phyloP scores from a whole-genome alignment of 352 stramenopile genomes.

The Globisporangium takayamanum region DNA sequence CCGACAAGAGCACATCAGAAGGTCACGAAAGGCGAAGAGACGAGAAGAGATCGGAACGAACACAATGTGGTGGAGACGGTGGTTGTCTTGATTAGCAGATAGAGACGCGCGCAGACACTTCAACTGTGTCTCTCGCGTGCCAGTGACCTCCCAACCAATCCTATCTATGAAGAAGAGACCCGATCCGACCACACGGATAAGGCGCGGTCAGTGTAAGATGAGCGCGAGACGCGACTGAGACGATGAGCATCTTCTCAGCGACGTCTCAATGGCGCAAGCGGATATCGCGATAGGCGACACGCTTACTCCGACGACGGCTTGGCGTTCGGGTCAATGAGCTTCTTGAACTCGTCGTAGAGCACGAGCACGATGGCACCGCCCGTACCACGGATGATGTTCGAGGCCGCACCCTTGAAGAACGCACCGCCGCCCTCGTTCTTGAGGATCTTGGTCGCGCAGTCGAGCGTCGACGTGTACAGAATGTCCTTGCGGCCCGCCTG shows the following conservation, averaged over 20 bases:
- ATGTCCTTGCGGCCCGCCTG: constrained; percentile 96
- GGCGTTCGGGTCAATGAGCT: constrained; percentile 53
- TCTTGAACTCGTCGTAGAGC: constrained; percentile 99
- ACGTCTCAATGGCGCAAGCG: neutral
- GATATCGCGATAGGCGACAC: neutral
- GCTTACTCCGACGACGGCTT: constrained; percentile 52
- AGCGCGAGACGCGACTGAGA: neutral
- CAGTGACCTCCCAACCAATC: constrained; percentile 1
- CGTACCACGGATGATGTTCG: constrained; percentile 98
- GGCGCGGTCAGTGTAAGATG: neutral
- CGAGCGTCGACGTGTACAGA: constrained; percentile 95
- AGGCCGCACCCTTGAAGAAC: constrained; percentile 99
- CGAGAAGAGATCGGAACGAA: too few species aligned
- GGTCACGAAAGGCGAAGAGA: too few species aligned
- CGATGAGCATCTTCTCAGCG: neutral
- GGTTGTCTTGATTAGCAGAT: constrained; percentile 3
- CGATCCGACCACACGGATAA: neutral
- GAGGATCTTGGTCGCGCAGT: constrained; percentile 97
- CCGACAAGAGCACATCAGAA: too few species aligned
- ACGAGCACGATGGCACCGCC: constrained; percentile 98
- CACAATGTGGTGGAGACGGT: neutral
- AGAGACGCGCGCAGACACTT: neutral
- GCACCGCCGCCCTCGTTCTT: constrained; percentile 92
- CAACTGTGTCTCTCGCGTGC: neutral
- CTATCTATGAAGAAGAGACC: constrained; percentile 9